Percentiles rank a stretch among this genome's conserved stretches.
Evolutionary conservation across 805 yeast species (phyloP).

Genomic region (Nakazawaea ernobii): DNA sequence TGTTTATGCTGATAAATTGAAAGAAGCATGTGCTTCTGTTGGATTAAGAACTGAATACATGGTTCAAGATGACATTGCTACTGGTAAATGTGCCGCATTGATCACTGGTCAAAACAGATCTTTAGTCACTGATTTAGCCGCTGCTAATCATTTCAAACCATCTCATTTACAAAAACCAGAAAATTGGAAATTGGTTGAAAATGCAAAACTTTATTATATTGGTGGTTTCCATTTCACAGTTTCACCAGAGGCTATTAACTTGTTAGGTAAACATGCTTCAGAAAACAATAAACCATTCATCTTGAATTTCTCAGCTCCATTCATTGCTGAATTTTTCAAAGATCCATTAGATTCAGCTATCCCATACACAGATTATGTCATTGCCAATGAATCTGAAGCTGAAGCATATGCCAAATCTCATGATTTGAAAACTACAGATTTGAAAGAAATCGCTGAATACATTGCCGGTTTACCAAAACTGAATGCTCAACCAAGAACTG

Average conservation of each 20-base stretch:
- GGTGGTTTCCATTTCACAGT: slow-evolving; percentile 99
- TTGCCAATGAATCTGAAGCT: slow-evolving; percentile 97
- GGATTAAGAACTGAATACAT: slow-evolving; percentile 86
- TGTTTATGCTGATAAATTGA: slow-evolving; percentile 73
- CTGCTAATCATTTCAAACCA: slow-evolving; percentile 95
- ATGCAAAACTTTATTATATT: slow-evolving; percentile 78
- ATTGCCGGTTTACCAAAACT: slow-evolving; percentile 76
- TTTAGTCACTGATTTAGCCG: slow-evolving; percentile 91
- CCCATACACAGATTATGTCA: slow-evolving; percentile 85
- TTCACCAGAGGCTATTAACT: slow-evolving; percentile 87
- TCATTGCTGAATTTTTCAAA: slow-evolving; percentile 93
- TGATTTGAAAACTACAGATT: slow-evolving; percentile 52
- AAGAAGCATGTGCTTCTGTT: slow-evolving; percentile 77
- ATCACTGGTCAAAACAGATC: slow-evolving; percentile 87
- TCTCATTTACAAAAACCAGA: slow-evolving; percentile 82
- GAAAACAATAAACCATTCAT: slow-evolving; percentile 70
- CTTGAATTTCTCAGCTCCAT: slow-evolving; percentile 93
- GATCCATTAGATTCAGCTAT: slow-evolving; percentile 74
- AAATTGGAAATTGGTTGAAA: slow-evolving; percentile 83
- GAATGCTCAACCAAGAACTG: slow-evolving; percentile 74
- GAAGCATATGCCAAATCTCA: slow-evolving; percentile 89
- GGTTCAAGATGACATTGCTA: slow-evolving; percentile 68
- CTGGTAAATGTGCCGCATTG: slow-evolving; percentile 98
- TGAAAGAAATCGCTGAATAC: slow-evolving; percentile 72
- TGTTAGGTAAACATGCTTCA: slow-evolving; percentile 90